These are phyloP conservation scores for Colletotrichum tabaci DNA, from an alignment of 2,329 filamentous ascomycete species.

Conservation along the genomic window DNA sequence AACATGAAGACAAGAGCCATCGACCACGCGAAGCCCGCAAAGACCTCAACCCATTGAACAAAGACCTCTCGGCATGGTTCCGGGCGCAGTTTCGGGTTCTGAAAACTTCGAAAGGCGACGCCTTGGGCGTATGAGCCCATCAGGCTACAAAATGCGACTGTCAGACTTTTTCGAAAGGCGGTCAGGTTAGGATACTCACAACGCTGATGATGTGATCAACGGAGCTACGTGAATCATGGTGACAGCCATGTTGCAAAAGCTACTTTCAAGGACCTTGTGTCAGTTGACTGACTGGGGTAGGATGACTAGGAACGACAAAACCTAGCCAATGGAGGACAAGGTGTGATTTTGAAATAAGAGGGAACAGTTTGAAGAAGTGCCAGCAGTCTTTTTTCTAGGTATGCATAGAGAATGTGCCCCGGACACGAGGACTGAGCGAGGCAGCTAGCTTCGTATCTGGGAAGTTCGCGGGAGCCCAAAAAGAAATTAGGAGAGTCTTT, in stretches of 20 bases:
- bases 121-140: constrained; percentile 10
- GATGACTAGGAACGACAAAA: too few species aligned
- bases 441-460: too few species aligned
- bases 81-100: not conserved
- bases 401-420: too few species aligned
- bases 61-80: not conserved
- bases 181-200: not conserved
- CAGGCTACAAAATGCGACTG: not conserved
- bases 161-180: too few species aligned
- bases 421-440: too few species aligned
- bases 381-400: too few species aligned
- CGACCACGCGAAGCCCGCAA: constrained; percentile 10
- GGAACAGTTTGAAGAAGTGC: too few species aligned
- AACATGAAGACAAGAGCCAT: constrained; percentile 9
- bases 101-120: constrained; percentile 1
- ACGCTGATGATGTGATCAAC: constrained; percentile 1
- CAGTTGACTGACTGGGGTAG: not conserved
- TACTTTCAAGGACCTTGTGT: not conserved
- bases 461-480: too few species aligned
- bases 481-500: too few species aligned
- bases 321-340: too few species aligned
- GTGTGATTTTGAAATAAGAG: too few species aligned
- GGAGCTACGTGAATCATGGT: constrained; percentile 8
- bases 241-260: not conserved
- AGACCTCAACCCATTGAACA: not conserved